A percentile compares a stretch with the other conserved stretches of the same genome.
These are phyloP conservation scores for Dicorynia guianensis DNA, from an alignment of 306 rosid genomes.

Conservation along the genomic window DNA sequence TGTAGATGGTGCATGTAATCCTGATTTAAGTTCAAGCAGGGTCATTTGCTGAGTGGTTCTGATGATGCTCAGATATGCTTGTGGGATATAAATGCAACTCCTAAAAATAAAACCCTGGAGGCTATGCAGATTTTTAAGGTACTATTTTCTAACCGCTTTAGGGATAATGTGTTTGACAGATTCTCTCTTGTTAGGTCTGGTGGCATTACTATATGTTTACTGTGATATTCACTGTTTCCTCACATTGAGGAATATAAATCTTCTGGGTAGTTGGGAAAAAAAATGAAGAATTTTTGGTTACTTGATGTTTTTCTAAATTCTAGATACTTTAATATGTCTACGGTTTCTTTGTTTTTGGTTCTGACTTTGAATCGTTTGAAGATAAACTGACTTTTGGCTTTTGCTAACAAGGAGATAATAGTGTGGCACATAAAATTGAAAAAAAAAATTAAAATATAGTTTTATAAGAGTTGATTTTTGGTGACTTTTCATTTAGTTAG, in stretches of 20 bases:
- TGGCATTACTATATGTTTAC: not conserved
- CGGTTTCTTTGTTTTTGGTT: not conserved
- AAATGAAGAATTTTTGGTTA: not conserved
- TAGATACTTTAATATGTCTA: too few relatives aligned
- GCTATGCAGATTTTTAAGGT: conserved; percentile 94
- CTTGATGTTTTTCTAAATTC: not conserved
- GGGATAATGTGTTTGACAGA: not conserved
- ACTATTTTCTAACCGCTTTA: not conserved
- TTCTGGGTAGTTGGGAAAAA: not conserved
- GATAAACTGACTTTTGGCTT: not conserved
- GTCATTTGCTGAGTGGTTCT: conserved; percentile 95
- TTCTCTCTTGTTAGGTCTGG: not conserved
- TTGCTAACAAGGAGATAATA: conserved; percentile 7
- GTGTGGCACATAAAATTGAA: not conserved
- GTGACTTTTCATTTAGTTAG: too few relatives aligned
- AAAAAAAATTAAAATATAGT: not conserved
- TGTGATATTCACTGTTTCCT: not conserved
- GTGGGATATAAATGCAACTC: conserved; percentile 89
- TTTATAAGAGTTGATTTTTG: too few relatives aligned
- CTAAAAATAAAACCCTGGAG: conserved; percentile 80
- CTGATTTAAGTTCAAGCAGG: conserved; percentile 89
- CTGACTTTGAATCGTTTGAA: conserved; percentile 11
- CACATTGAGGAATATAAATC: not conserved
- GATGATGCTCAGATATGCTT: conserved; percentile 99
- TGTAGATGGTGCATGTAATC: conserved; percentile 91